These are phyloP conservation scores for Polyporus tsugae DNA, from an alignment of 1,284 basidiomycete genomes.

Conservation along the genomic window DNA sequence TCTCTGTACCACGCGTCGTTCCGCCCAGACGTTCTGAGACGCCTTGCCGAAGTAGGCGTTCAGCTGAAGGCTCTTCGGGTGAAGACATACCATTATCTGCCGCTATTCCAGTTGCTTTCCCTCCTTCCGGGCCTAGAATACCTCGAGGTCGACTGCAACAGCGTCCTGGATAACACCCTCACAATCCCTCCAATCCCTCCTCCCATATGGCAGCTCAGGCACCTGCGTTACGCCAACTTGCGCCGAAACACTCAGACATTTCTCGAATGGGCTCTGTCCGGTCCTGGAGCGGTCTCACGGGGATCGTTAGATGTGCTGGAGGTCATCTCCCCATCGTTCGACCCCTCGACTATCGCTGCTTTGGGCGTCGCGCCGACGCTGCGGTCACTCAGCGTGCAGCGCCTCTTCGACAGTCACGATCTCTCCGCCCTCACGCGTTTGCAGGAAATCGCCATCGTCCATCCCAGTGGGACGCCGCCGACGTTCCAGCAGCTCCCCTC, in stretches of 20 bases:
- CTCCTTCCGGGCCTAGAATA: slow-evolving; percentile 21
- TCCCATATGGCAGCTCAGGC: slow-evolving; percentile 20
- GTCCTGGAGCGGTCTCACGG: slow-evolving; percentile 1
- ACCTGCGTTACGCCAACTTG: slow-evolving; percentile 24
- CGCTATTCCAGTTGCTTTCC: slow-evolving; percentile 28
- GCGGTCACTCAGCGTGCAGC: slow-evolving; percentile 14
- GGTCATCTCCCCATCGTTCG: slow-evolving; percentile 6
- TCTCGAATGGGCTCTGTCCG: slow-evolving; percentile 26
- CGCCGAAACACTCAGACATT: slow-evolving; percentile 20
- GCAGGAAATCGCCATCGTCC: slow-evolving; percentile 10
- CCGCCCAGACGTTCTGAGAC: slow-evolving; percentile 19
- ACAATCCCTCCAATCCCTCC: slow-evolving; percentile 6
- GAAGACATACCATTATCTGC: slow-evolving; percentile 22
- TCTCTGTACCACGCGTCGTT: slow-evolving; percentile 28
- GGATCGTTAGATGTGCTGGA: slow-evolving; percentile 16
- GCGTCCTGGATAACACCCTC: slow-evolving; percentile 6
- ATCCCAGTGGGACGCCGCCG: not conserved
- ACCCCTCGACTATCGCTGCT: not conserved
- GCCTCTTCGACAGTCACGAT: slow-evolving; percentile 4
- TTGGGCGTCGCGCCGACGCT: slow-evolving; percentile 10
- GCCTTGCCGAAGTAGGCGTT: slow-evolving; percentile 8
- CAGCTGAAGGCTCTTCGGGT: slow-evolving; percentile 25
- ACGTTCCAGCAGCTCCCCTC: slow-evolving; percentile 13
- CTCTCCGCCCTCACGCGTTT: slow-evolving; percentile 9
- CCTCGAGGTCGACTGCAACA: slow-evolving; percentile 28